These are phyloP conservation scores for Termitomyces sp. DNA, from an alignment of 768 basidiomycete species.

Conservation along the genomic window DNA sequence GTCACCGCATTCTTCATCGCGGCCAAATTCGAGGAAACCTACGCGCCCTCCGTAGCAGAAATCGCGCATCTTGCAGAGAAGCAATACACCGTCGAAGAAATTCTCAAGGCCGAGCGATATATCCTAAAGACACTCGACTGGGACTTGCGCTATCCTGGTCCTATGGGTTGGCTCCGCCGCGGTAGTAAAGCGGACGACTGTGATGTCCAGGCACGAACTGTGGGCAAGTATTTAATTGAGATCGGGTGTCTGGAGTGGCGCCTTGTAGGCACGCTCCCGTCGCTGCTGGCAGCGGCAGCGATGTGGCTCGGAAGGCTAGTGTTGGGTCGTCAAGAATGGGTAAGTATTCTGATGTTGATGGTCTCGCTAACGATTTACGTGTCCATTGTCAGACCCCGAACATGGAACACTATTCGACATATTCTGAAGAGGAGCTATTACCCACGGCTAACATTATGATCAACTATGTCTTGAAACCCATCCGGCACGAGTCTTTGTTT, in stretches of 20 bases:
- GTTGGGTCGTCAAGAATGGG: conserved; percentile 82
- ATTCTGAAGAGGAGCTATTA: conserved; percentile 72
- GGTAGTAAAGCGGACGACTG: conserved; percentile 93
- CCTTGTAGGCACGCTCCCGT: conserved; percentile 71
- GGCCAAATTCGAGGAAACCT: conserved; percentile 90
- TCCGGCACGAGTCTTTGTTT: conserved; percentile 72
- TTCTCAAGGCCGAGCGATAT: conserved; percentile 86
- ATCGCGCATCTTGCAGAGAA: conserved; percentile 77
- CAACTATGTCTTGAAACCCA: conserved; percentile 73
- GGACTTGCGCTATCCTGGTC: conserved; percentile 83
- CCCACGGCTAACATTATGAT: conserved; percentile 84
- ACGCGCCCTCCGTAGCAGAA: conserved; percentile 78
- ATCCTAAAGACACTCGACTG: conserved; percentile 82
- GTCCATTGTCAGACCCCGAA: conserved; percentile 60
- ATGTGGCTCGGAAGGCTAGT: conserved; percentile 83
- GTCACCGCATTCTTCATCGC: conserved; percentile 84
- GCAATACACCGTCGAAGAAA: conserved; percentile 71
- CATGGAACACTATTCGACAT: conserved; percentile 83
- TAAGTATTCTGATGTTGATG: conserved; percentile 26
- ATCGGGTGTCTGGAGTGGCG: conserved; percentile 77
- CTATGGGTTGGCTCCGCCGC: conserved; percentile 82
- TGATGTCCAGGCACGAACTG: conserved; percentile 76
- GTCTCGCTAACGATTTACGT: conserved; percentile 1
- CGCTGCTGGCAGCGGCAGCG: conserved; percentile 74
- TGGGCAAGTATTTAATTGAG: conserved; percentile 90